Evolutionary conservation across 139 green algal genomes (phyloP).

Genomic region (Auxenochlorella protothecoides): DNA sequence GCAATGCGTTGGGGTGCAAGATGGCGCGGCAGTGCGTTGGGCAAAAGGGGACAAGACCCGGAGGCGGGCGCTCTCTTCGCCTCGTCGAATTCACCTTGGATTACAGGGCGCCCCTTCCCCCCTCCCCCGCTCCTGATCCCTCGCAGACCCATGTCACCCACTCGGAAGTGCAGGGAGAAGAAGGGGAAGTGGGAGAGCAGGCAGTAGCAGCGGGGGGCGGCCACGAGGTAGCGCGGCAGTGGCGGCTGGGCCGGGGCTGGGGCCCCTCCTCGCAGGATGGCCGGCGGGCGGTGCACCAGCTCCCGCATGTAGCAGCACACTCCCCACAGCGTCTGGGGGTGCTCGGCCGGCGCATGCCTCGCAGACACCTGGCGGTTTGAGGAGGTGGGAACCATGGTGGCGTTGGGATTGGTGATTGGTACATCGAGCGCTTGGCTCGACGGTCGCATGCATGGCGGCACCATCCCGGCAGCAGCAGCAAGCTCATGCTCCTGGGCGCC

Average conservation of each 20-base stretch:
- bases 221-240: slow-evolving; percentile 53
- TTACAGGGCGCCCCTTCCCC: not conserved
- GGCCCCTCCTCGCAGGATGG: slow-evolving; percentile 29
- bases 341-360: too few species aligned
- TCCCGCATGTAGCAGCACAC: slow-evolving; percentile 70
- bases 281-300: slow-evolving; percentile 60
- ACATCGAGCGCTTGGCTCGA: too few species aligned
- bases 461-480: too few species aligned
- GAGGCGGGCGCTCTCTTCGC: too few species aligned
- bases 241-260: slow-evolving; percentile 23
- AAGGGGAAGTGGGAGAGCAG: slow-evolving; percentile 77
- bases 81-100: too few species aligned
- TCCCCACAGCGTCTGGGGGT: slow-evolving; percentile 57
- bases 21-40: too few species aligned
- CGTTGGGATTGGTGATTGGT: too few species aligned
- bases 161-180: slow-evolving; percentile 81
- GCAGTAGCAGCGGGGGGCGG: slow-evolving; percentile 81
- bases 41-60: too few species aligned
- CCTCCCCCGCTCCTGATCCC: not conserved
- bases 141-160: slow-evolving; percentile 5
- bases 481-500: too few species aligned
- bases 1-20: too few species aligned
- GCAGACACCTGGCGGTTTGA: not conserved
- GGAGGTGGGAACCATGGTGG: too few species aligned
- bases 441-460: too few species aligned